Conservation (phyloP, 1,284 basidiomycete genomes). For the Testicularia cyperi region DNA sequence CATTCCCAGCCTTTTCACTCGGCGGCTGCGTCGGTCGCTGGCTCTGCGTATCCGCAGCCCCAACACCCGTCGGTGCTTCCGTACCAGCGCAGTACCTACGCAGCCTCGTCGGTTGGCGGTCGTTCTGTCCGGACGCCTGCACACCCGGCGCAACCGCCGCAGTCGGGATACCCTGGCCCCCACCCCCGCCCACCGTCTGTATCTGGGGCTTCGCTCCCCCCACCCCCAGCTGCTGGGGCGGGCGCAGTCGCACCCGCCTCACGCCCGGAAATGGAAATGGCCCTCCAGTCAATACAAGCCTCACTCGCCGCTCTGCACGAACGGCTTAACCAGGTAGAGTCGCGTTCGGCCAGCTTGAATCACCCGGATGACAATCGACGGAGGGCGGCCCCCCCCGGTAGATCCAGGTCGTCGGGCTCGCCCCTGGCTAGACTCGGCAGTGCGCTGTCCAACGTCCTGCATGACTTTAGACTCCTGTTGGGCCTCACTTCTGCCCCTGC, state of each 20-base stretch:
- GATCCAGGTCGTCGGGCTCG: no score
- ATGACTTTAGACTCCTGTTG: conserved; percentile 25
- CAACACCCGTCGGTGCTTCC: conserved; percentile 10
- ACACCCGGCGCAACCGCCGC: no score
- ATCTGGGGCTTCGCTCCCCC: conserved; percentile 8
- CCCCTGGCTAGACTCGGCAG: no score
- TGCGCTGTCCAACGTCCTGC: conserved; percentile 24
- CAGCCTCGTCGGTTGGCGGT: conserved; percentile 49
- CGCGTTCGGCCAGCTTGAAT: no score
- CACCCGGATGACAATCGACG: no score
- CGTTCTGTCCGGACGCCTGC: conserved; percentile 27
- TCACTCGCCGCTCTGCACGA: conserved; percentile 86
- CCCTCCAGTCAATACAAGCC: conserved; percentile 78
- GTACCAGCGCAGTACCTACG: conserved; percentile 33
- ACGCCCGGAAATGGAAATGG: conserved; percentile 46
- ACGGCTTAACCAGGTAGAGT: conserved; percentile 66
- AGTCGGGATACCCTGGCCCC: no score
- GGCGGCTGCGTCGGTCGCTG: conserved; percentile 22
- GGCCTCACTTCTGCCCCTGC: conserved; percentile 10
- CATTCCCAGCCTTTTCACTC: conserved; percentile 17
- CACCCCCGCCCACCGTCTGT: no score
- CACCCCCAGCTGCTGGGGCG: conserved; percentile 25
- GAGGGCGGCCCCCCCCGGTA: no score
- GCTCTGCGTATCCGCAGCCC: conserved; percentile 24
- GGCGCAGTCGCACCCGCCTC: conserved; percentile 15